Evolutionary conservation across 2,329 filamentous ascomycete species (phyloP).

Genomic region (Calonectria pseudoreteaudii): DNA sequence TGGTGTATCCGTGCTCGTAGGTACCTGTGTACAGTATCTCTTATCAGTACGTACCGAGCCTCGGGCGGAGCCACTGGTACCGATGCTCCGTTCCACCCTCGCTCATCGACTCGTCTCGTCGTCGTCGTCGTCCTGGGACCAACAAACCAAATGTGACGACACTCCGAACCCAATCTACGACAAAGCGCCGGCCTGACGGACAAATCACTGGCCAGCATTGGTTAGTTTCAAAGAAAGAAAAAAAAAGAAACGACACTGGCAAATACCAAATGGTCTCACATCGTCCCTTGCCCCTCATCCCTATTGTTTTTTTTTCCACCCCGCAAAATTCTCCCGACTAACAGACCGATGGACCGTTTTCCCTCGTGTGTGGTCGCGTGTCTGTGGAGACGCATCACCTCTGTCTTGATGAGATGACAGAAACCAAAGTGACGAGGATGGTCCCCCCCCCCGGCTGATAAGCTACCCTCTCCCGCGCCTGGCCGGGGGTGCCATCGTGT

Average conservation of each 20-base stretch:
- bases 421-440: not conserved
- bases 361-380: constrained; percentile 1
- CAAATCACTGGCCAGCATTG: not conserved
- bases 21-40: not conserved
- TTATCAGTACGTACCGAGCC: constrained; percentile 3
- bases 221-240: not conserved
- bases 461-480: constrained; percentile 6
- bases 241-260: not conserved
- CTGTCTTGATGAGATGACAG: not conserved
- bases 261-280: not conserved
- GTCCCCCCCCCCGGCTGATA: constrained; percentile 19
- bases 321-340: not conserved
- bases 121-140: not conserved
- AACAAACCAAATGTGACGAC: not conserved
- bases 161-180: not conserved
- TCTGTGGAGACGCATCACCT: not conserved
- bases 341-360: constrained; percentile 8
- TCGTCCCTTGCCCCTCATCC: not conserved
- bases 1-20: not conserved
- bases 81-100: constrained; percentile 4
- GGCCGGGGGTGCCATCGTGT: constrained; percentile 2
- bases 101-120: not conserved
- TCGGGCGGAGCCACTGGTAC: not conserved
- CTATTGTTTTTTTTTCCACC: not conserved
- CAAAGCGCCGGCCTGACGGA: not conserved